Evolutionary conservation across 2,329 filamentous ascomycete genomes (phyloP).

Genomic region (Exophiala oligosperma): DNA sequence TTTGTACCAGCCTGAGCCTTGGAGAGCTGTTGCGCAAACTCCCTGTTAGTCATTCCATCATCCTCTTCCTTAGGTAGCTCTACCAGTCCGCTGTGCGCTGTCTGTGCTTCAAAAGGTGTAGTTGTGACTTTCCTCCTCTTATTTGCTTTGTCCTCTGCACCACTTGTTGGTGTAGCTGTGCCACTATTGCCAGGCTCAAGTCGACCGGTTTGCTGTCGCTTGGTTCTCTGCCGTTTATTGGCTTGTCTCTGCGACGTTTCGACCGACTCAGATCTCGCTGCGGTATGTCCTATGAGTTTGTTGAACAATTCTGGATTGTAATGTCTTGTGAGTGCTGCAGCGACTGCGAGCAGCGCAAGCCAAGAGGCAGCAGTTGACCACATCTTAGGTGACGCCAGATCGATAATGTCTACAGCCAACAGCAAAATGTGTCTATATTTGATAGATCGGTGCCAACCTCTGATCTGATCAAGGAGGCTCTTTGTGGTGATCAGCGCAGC

Average conservation of each 20-base stretch:
- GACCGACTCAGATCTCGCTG: conserved; percentile 2
- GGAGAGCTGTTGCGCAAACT: conserved; percentile 74
- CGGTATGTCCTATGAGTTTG: conserved; percentile 13
- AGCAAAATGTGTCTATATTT: not conserved
- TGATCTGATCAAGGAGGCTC: no score
- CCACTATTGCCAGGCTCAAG: conserved; percentile 19
- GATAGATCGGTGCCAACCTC: not conserved
- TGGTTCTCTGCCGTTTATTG: conserved; percentile 22
- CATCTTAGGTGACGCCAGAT: conserved; percentile 18
- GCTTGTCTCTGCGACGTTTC: conserved; percentile 8
- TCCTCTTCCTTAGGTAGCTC: conserved; percentile 45
- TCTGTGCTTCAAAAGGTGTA: conserved; percentile 32
- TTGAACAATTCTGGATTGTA: conserved; percentile 24
- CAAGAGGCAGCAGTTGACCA: conserved; percentile 22
- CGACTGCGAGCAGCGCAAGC: conserved; percentile 19
- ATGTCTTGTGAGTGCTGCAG: conserved; percentile 20
- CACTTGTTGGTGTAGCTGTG: conserved; percentile 19
- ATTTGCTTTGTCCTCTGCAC: conserved; percentile 23
- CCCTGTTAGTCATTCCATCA: conserved; percentile 66
- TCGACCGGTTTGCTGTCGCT: conserved; percentile 20
- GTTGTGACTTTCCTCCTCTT: conserved; percentile 43
- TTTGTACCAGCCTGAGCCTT: conserved; percentile 70
- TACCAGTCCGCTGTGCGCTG: conserved; percentile 31
- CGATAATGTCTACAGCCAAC: not conserved
- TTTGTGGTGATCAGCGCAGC: conserved; percentile 2